phyloP scores from a whole-genome alignment of 192 early-diverging fungal genomes.

The Linnemannia zychae region DNA sequence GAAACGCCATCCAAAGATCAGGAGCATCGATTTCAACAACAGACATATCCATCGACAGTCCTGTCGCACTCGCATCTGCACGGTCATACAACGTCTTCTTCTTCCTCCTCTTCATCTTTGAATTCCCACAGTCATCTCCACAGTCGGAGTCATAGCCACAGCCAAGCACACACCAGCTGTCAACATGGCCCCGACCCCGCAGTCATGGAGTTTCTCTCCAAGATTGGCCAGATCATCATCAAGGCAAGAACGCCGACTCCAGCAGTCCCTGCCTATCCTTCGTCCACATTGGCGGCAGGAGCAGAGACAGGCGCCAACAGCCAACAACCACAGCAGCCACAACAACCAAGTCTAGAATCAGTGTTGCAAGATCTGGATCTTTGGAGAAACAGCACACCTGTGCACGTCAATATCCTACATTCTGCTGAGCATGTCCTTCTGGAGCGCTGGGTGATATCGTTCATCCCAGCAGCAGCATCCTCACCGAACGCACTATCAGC shows the following conservation, averaged over 20 bases:
- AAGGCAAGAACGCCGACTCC: constrained; percentile 43
- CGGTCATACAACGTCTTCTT: constrained; percentile 4
- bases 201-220: constrained; percentile 55
- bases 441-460: constrained; percentile 55
- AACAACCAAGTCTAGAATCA: constrained; percentile 39
- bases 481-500: not conserved
- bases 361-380: constrained; percentile 46
- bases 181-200: constrained; percentile 35
- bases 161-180: not conserved
- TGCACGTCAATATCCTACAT: constrained; percentile 50
- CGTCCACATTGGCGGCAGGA: not conserved
- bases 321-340: not conserved
- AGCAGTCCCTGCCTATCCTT: not conserved
- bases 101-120: not conserved
- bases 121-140: not conserved
- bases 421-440: constrained; percentile 34
- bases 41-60: constrained; percentile 9
- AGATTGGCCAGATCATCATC: constrained; percentile 51
- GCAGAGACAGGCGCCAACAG: not conserved
- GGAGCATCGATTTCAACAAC: constrained; percentile 1
- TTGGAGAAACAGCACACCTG: constrained; percentile 45
- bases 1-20: constrained; percentile 4
- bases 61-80: not conserved
- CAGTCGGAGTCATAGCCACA: not conserved
- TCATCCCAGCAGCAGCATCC: constrained; percentile 19